Percentiles rank a stretch among this genome's conserved stretches.
phyloP scores from a whole-genome alignment of 1,139 yeast genomes.

The Debaryomycetaceae sp. region DNA sequence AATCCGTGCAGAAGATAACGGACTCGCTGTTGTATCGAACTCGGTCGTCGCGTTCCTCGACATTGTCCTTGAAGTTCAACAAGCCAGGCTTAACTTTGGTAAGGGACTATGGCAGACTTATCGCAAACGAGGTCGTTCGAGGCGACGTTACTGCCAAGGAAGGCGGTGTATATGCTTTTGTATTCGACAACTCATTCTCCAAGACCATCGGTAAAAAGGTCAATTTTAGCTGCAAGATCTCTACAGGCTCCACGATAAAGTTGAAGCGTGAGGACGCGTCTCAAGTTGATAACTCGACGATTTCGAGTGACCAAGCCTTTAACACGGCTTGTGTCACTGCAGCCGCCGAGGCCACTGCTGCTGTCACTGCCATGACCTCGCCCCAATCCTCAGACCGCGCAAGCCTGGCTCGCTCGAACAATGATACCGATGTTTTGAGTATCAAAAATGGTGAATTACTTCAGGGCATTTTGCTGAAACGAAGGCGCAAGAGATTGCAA shows the following conservation, averaged over 20 bases:
- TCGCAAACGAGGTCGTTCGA: conserved; percentile 45
- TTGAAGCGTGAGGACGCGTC: not conserved
- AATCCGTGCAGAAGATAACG: conserved; percentile 28
- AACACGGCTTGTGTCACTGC: not conserved
- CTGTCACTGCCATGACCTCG: not conserved
- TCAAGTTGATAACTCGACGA: not conserved
- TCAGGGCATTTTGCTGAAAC: conserved; percentile 67
- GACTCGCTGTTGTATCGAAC: conserved; percentile 20
- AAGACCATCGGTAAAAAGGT: conserved; percentile 78
- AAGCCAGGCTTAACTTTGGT: conserved; percentile 29
- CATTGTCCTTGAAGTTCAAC: conserved; percentile 22
- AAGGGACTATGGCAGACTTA: conserved; percentile 32
- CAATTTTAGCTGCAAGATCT: conserved; percentile 48
- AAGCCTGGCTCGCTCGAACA: too few relatives aligned
- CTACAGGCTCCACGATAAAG: not conserved
- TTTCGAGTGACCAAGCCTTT: not conserved
- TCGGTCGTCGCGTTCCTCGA: conserved; percentile 22
- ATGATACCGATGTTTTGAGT: conserved; percentile 11
- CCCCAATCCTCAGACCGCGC: not conserved
- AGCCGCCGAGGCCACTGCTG: not conserved
- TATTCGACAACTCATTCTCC: conserved; percentile 86
- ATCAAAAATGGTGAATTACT: conserved; percentile 51
- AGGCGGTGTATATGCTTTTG: conserved; percentile 72
- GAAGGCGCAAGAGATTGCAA: conserved; percentile 65
- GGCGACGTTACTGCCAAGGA: conserved; percentile 48